Conservation (phyloP, 345 rosid genomes). For the Kandelia obovata region DNA sequence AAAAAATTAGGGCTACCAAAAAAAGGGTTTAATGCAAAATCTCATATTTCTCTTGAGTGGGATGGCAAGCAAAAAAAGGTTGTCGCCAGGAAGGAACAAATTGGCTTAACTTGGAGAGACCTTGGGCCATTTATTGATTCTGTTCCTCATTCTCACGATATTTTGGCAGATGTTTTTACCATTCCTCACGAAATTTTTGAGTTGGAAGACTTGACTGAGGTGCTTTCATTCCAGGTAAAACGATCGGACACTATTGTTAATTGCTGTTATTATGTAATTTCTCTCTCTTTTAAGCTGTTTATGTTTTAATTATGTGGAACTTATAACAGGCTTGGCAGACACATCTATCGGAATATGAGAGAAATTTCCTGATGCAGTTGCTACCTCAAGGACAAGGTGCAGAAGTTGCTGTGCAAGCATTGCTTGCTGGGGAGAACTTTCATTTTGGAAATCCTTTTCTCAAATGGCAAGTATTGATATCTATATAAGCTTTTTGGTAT, state of each 20-base stretch:
- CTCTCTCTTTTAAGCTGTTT: neutral
- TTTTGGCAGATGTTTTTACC: slow-evolving; percentile 61
- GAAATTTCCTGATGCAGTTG: slow-evolving; percentile 62
- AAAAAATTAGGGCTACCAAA: slow-evolving; percentile 46
- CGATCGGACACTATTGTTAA: slow-evolving; percentile 9
- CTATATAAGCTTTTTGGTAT: too few relatives aligned
- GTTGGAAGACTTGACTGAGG: slow-evolving; percentile 57
- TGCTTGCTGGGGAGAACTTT: slow-evolving; percentile 74
- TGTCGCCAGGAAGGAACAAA: slow-evolving; percentile 79
- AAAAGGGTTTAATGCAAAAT: slow-evolving; percentile 45
- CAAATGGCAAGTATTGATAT: slow-evolving; percentile 57
- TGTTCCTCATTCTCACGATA: slow-evolving; percentile 33
- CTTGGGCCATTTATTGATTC: slow-evolving; percentile 52
- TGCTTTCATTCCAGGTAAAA: slow-evolving; percentile 74
- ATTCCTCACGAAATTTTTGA: slow-evolving; percentile 68
- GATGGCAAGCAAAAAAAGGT: slow-evolving; percentile 55
- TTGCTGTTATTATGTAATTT: slow-evolving; percentile 8
- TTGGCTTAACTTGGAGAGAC: slow-evolving; percentile 66
- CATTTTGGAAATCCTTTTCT: slow-evolving; percentile 78
- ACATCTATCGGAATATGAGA: slow-evolving; percentile 65
- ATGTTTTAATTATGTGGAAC: slow-evolving; percentile 6
- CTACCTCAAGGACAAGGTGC: slow-evolving; percentile 61
- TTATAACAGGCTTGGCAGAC: slow-evolving; percentile 65
- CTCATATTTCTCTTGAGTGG: slow-evolving; percentile 85
- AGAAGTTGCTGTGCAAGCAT: slow-evolving; percentile 49